A percentile compares a stretch with the other conserved stretches of the same genome.
phyloP scores from a whole-genome alignment of 2,329 filamentous ascomycete genomes.

The Neoscytalidium dimidiatum region DNA sequence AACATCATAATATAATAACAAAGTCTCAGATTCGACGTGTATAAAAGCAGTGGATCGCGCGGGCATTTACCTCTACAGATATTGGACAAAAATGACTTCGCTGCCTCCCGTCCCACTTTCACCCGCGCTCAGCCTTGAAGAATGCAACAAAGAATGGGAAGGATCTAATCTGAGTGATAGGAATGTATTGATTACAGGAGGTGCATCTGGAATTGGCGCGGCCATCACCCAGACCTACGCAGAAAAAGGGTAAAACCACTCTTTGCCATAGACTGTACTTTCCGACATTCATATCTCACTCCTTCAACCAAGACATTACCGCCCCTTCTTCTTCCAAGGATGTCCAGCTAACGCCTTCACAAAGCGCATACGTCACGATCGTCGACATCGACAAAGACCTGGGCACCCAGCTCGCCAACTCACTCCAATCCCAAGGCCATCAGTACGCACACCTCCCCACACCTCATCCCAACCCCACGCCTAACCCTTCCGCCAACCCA shows the following conservation, averaged over 20 bases:
- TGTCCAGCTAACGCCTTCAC: not conserved
- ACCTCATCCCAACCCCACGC: not conserved
- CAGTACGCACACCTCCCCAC: not conserved
- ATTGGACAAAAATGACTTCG: not conserved
- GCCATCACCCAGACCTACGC: not conserved
- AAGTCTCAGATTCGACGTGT: too few species aligned
- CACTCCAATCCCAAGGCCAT: conserved; percentile 23
- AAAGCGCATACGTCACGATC: conserved; percentile 29
- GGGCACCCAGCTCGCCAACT: conserved; percentile 21
- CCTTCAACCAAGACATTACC: too few species aligned
- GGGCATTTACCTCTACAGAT: not conserved
- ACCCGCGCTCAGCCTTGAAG: not conserved
- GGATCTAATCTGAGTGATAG: not conserved
- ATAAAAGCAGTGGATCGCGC: not conserved
- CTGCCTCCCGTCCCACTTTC: not conserved
- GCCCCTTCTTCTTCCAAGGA: not conserved
- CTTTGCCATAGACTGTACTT: too few species aligned
- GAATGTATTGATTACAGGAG: conserved; percentile 12
- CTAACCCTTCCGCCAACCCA: not conserved
- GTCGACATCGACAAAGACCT: conserved; percentile 27
- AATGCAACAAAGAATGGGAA: not conserved
- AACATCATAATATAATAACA: too few species aligned
- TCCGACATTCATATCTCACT: too few species aligned
- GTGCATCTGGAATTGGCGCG: conserved; percentile 5
- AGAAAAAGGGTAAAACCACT: conserved; percentile 4